Percentiles rank a stretch among this genome's conserved stretches.
phyloP scores from a whole-genome alignment of 1,284 basidiomycete genomes.

The Coriolopsis trogii region DNA sequence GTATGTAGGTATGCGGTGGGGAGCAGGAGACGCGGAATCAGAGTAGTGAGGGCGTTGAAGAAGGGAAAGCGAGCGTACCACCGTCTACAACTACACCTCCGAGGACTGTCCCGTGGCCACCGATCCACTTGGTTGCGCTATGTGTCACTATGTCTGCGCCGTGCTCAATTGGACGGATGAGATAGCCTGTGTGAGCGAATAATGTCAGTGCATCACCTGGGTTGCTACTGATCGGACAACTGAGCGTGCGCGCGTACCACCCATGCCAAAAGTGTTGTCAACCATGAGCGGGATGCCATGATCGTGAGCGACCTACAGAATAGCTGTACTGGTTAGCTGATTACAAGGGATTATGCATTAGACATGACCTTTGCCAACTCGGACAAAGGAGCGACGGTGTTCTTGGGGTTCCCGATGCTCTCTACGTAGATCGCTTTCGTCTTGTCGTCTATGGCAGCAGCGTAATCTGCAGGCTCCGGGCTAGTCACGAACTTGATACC shows the following conservation, averaged over 20 bases:
- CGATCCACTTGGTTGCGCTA: constrained; percentile 91
- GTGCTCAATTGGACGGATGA: constrained; percentile 73
- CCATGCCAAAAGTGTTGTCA: constrained; percentile 91
- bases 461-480: constrained; percentile 66
- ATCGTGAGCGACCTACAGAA: constrained; percentile 60
- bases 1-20: constrained; percentile 23
- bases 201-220: constrained; percentile 10
- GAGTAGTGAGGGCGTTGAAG: no score
- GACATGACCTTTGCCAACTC: constrained; percentile 68
- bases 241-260: constrained; percentile 42
- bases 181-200: constrained; percentile 52
- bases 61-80: no score
- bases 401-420: constrained; percentile 87
- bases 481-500: constrained; percentile 76
- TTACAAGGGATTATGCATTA: constrained; percentile 11
- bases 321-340: constrained; percentile 18
- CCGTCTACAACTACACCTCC: constrained; percentile 83
- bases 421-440: constrained; percentile 84
- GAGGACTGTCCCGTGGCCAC: constrained; percentile 88
- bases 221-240: no score
- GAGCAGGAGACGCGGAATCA: background rate
- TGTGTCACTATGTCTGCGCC: constrained; percentile 87
- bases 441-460: constrained; percentile 74
- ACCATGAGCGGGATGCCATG: constrained; percentile 80
- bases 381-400: constrained; percentile 72